These are phyloP conservation scores for Spatholobus suberectus DNA, from an alignment of 306 rosid species.

Conservation along the genomic window DNA sequence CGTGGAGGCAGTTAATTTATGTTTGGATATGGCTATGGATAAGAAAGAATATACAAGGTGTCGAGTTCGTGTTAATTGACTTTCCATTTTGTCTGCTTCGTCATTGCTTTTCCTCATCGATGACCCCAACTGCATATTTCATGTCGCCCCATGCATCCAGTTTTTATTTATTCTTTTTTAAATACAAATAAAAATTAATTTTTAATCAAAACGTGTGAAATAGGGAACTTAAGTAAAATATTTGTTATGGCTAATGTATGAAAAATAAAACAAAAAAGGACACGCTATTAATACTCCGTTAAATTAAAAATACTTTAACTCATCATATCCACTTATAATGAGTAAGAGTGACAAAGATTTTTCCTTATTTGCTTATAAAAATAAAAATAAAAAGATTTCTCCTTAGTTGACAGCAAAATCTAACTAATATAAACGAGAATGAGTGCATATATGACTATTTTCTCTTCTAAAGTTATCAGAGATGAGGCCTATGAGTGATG, in stretches of 20 bases:
- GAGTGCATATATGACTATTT: not conserved
- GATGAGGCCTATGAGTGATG: not conserved
- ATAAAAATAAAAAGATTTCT: no score
- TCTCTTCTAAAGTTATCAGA: not conserved
- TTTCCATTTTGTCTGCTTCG: not conserved
- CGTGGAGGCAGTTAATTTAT: not conserved
- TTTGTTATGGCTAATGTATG: not conserved
- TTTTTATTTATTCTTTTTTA: not conserved
- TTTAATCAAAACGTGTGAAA: not conserved
- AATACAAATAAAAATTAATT: not conserved
- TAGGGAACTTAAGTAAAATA: not conserved
- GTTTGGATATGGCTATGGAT: not conserved
- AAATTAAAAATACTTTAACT: not conserved
- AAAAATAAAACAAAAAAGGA: not conserved
- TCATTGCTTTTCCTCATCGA: not conserved
- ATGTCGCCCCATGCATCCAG: not conserved
- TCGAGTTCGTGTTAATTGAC: not conserved
- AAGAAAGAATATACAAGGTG: not conserved
- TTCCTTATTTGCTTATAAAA: not conserved
- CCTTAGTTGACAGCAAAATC: not conserved
- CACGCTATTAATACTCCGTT: not conserved
- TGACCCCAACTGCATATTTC: not conserved
- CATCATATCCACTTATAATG: not conserved
- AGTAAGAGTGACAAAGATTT: not conserved
- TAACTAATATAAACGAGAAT: not conserved